phyloP scores from a whole-genome alignment of 495 filamentous ascomycete genomes.

The Neurospora sp. region DNA sequence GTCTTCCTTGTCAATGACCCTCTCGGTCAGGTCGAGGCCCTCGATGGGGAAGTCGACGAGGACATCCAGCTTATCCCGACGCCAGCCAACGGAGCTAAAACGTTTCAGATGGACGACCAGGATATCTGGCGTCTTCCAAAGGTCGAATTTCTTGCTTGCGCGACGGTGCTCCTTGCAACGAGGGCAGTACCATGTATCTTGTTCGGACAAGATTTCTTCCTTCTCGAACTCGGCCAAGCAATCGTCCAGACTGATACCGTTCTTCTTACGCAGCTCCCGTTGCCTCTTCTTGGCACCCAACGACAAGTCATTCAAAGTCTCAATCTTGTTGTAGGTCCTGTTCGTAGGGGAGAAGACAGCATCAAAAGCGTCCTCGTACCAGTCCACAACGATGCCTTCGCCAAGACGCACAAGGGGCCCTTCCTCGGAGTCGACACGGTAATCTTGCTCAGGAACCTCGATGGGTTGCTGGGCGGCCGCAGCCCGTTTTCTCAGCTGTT shows the following conservation, averaged over 20 bases:
- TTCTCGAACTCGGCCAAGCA: constrained; percentile 92
- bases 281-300: constrained; percentile 49
- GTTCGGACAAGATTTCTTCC: constrained; percentile 82
- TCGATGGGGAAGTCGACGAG: constrained; percentile 89
- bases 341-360: constrained; percentile 47
- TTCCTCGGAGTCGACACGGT: constrained; percentile 28
- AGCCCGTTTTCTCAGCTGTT: constrained; percentile 10
- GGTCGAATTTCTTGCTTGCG: constrained; percentile 89
- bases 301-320: constrained; percentile 53
- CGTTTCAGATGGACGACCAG: constrained; percentile 86
- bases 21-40: constrained; percentile 66
- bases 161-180: constrained; percentile 87
- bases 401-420: constrained; percentile 62
- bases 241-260: constrained; percentile 76
- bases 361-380: constrained; percentile 56
- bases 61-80: constrained; percentile 82
- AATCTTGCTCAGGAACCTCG: constrained; percentile 6
- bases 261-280: constrained; percentile 52
- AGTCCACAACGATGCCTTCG: constrained; percentile 81
- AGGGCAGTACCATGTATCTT: constrained; percentile 94
- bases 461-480: constrained; percentile 20
- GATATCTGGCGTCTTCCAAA: constrained; percentile 94
- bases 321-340: constrained; percentile 42
- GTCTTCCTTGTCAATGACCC: constrained; percentile 66
- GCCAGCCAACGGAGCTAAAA: constrained; percentile 67